Base-by-base conservation (phyloP, 129 eudicot species). In the Ambrosia trifida region DNA sequence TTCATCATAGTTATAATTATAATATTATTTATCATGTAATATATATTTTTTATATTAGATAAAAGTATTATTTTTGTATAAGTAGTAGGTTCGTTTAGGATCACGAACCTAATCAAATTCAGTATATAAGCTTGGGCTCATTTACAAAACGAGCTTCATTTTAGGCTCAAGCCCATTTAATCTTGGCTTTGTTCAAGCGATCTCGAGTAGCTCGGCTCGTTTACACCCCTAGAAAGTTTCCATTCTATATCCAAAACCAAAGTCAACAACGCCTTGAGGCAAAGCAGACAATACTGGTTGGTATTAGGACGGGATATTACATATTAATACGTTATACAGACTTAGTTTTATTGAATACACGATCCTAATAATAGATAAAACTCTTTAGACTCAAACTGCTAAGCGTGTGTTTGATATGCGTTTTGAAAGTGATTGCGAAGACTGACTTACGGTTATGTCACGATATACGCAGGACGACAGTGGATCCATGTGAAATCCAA, bases 401-500 rank as follows among this genome's bases (percentile, higher is more conserved):
- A 46, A 46, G 58, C 5, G 35, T 33, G 62, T 68, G 12, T 69
- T 51, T 32, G 33, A 40, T 40, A 41, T 56, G 28, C 31, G 28
- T 40, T 71, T 41, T 40, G 9, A 40, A 24, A 40, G 45, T 57
- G 11, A 14, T 30, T 72, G 31, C 31, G 61, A 60, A 49, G 7
- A 35, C 24, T 72, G 30, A 72, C 53, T 32, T 57, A 76, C 11
- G 36, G 46, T 38, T 31, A 18, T 62, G 24, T 70, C 74, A 36
- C 36, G 24, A 45, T 32, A 45, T 69, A 63, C 30, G 52, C 91
- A 94, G 99, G 94, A 36, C 75, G 98, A 79, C 87, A 83, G 6
- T 89, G 90, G 95, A 73, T 53, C 81, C 87, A 94, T 2, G 96
- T 89, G 74, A 94, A 85, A 70, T 80, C 90, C 49, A 89, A 85